Percentiles rank a stretch among this genome's conserved stretches.
Evolutionary conservation across 345 rosid genomes (phyloP).

Genomic region (Citrus glauca): DNA sequence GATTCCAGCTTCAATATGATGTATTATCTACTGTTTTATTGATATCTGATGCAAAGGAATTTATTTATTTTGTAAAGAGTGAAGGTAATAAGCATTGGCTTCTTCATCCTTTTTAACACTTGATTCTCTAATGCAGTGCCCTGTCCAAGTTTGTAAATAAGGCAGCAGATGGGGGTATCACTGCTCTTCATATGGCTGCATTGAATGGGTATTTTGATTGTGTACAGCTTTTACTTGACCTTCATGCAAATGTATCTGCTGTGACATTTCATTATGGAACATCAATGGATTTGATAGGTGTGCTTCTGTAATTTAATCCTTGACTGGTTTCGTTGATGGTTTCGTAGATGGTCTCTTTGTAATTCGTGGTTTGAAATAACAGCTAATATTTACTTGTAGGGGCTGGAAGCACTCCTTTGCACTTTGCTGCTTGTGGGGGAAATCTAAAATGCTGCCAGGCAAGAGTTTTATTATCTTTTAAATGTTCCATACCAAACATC

Average conservation of each 20-base stretch:
- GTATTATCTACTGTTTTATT: background rate
- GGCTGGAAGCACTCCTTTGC: constrained; percentile 98
- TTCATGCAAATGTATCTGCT: constrained; percentile 78
- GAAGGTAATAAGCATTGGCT: background rate
- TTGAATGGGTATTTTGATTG: constrained; percentile 94
- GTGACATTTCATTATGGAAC: constrained; percentile 93
- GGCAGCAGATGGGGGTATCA: constrained; percentile 97
- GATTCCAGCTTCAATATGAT: background rate
- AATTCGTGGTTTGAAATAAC: constrained; percentile 9
- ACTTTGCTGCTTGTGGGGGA: constrained; percentile 98
- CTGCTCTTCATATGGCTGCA: constrained; percentile 98
- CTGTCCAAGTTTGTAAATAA: constrained; percentile 90
- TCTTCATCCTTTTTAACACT: constrained; percentile 14
- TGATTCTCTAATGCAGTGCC: constrained; percentile 52
- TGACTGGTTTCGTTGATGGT: background rate
- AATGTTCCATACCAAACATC: background rate
- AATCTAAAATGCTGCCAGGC: constrained; percentile 95
- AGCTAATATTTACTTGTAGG: constrained; percentile 38
- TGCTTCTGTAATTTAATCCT: constrained; percentile 1
- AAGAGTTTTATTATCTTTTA: constrained; percentile 21
- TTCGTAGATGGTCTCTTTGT: background rate
- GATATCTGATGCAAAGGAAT: background rate
- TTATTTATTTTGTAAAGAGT: background rate
- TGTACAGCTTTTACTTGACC: constrained; percentile 91
- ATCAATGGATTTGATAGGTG: constrained; percentile 98